Evolutionary conservation across 1,139 yeast genomes (phyloP).

Genomic region (Blastobotrys ciferrii): DNA sequence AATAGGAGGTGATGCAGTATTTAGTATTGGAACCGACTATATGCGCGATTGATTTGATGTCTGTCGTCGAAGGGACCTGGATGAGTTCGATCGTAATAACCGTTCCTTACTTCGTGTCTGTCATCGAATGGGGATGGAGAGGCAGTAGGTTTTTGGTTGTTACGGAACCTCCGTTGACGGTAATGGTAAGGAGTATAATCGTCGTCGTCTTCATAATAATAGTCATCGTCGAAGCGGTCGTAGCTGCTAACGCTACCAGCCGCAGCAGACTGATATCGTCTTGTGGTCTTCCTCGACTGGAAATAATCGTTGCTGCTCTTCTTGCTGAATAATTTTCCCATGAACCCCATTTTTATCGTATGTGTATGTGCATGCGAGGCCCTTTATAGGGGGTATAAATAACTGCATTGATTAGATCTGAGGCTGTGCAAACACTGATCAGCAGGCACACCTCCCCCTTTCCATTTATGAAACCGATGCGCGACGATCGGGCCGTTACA

Average conservation of each 20-base stretch:
- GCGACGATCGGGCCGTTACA: too few species aligned
- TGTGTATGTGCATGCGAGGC: neutral
- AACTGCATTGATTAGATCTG: too few species aligned
- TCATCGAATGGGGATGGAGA: slow-evolving; percentile 4
- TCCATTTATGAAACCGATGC: too few species aligned
- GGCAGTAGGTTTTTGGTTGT: neutral
- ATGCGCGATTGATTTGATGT: neutral
- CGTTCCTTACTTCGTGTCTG: neutral
- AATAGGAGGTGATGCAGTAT: too few species aligned
- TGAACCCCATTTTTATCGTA: slow-evolving; percentile 6
- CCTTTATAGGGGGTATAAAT: neutral
- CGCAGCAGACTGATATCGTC: neutral
- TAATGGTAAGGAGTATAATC: neutral
- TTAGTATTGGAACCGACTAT: slow-evolving; percentile 5
- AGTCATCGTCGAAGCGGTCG: slow-evolving; percentile 2
- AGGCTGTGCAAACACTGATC: too few species aligned
- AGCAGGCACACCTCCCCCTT: too few species aligned
- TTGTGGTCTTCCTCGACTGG: slow-evolving; percentile 1
- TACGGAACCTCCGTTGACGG: neutral
- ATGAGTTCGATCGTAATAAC: neutral
- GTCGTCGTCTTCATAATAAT: neutral
- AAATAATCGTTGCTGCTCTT: slow-evolving; percentile 5
- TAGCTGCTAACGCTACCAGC: neutral
- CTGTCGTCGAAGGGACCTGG: neutral
- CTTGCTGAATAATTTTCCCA: slow-evolving; percentile 4